Percentiles rank a stretch among this genome's conserved stretches.
Conservation (phyloP, 1,284 basidiomycete species). For the Singerocomus rubriflavus region DNA sequence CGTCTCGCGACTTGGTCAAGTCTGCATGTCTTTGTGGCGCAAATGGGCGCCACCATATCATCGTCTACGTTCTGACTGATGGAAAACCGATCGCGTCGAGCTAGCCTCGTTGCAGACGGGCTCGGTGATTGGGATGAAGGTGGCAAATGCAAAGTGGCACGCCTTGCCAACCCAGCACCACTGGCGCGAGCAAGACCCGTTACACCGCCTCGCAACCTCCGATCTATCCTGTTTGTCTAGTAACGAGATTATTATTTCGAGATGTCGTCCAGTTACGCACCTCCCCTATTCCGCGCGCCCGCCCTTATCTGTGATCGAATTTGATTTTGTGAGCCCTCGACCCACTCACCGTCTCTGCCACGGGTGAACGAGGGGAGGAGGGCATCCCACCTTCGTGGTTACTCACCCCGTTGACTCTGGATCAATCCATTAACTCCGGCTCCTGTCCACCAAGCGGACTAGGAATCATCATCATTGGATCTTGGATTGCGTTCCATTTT, state of each 20-base stretch:
- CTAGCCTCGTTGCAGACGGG: conserved; percentile 17
- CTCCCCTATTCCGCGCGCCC: conserved; percentile 9
- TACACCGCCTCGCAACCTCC: conserved; percentile 1
- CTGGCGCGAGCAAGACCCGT: not conserved
- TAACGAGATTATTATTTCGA: conserved; percentile 26
- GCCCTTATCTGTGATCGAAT: conserved; percentile 9
- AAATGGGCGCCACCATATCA: conserved; percentile 4
- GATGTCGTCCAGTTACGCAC: conserved; percentile 37
- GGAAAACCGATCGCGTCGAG: conserved; percentile 3
- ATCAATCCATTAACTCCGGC: conserved; percentile 77
- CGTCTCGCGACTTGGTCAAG: conserved; percentile 13
- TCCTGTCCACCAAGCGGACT: conserved; percentile 57
- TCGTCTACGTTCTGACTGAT: not conserved
- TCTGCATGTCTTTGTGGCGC: conserved; percentile 4
- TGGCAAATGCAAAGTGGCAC: conserved; percentile 5
- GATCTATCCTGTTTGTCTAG: conserved; percentile 11
- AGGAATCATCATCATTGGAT: conserved; percentile 52
- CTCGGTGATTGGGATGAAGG: conserved; percentile 8
- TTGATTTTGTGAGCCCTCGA: conserved; percentile 46
- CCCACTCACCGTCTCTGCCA: conserved; percentile 45
- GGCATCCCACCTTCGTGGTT: conserved; percentile 33
- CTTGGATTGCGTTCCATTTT: conserved; percentile 62
- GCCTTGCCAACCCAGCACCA: conserved; percentile 5
- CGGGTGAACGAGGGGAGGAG: conserved; percentile 46
- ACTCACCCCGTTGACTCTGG: conserved; percentile 57